phyloP scores from a whole-genome alignment of 2,329 filamentous ascomycete species.

The Mariannaea sp. region DNA sequence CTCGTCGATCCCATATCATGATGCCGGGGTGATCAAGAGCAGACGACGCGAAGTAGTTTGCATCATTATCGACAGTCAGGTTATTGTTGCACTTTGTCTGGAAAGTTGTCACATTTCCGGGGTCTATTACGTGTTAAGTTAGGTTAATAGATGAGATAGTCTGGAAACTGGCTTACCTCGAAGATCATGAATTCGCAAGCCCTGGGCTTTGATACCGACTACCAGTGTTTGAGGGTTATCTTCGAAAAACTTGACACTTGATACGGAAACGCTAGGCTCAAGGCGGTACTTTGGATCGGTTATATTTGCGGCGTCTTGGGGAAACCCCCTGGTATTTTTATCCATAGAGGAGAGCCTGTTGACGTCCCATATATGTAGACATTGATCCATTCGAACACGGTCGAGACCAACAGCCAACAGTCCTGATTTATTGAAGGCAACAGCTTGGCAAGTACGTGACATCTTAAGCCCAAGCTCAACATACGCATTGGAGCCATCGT shows the following conservation, averaged over 20 bases:
- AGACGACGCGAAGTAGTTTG: conserved; percentile 84
- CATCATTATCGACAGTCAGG: conserved; percentile 79
- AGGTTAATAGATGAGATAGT: neutral
- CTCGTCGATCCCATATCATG: conserved; percentile 78
- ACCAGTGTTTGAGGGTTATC: conserved; percentile 76
- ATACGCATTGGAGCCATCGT: conserved; percentile 69
- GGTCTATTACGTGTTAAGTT: conserved; percentile 42
- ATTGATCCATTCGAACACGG: conserved; percentile 79
- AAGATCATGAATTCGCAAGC: conserved; percentile 77
- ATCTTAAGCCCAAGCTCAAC: conserved; percentile 73
- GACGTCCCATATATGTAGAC: conserved; percentile 82
- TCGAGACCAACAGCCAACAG: conserved; percentile 80
- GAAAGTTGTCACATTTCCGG: conserved; percentile 61
- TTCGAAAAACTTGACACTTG: conserved; percentile 81
- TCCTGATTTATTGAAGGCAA: conserved; percentile 75
- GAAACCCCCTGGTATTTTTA: conserved; percentile 54
- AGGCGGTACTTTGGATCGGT: conserved; percentile 63
- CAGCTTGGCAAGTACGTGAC: conserved; percentile 77
- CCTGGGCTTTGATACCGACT: conserved; percentile 75
- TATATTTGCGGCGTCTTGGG: conserved; percentile 53
- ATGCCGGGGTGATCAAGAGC: conserved; percentile 75
- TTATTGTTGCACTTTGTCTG: conserved; percentile 72
- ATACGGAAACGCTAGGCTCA: conserved; percentile 74
- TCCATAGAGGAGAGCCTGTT: conserved; percentile 61
- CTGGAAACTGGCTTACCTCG: conserved; percentile 58